phyloP scores from a whole-genome alignment of 139 green algal genomes.

The Trebouxia sp. region DNA sequence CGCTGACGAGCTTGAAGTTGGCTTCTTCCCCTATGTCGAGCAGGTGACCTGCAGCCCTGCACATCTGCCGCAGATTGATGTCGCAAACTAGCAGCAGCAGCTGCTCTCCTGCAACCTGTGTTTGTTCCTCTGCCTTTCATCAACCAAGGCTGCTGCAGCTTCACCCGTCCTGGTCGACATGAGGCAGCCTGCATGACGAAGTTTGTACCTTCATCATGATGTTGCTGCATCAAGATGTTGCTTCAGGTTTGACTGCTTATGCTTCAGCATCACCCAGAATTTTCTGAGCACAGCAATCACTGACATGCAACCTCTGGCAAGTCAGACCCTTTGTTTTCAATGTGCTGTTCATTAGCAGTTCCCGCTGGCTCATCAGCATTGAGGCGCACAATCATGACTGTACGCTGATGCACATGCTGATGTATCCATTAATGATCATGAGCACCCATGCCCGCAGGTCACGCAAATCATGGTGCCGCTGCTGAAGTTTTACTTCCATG shows the following conservation, averaged over 20 bases:
- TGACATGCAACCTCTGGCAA: no score
- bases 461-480: conserved; percentile 83
- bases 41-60: conserved; percentile 35
- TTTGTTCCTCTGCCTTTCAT: neutral
- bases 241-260: no score
- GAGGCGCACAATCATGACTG: neutral
- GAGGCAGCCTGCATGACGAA: no score
- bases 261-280: no score
- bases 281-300: no score
- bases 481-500: conserved; percentile 96
- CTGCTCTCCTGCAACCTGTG: neutral
- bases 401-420: neutral
- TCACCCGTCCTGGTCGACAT: no score
- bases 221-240: no score
- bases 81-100: neutral
- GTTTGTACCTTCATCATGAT: no score
- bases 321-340: no score
- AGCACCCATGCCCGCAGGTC: conserved; percentile 51
- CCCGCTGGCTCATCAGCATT: neutral
- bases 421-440: neutral
- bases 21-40: conserved; percentile 93
- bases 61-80: neutral
- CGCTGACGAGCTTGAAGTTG: conserved; percentile 94
- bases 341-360: neutral
- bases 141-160: neutral